Percentiles rank a stretch among this genome's conserved stretches.
These are phyloP conservation scores for Ziziphus jujuba DNA, from an alignment of 306 rosid species.

Conservation along the genomic window DNA sequence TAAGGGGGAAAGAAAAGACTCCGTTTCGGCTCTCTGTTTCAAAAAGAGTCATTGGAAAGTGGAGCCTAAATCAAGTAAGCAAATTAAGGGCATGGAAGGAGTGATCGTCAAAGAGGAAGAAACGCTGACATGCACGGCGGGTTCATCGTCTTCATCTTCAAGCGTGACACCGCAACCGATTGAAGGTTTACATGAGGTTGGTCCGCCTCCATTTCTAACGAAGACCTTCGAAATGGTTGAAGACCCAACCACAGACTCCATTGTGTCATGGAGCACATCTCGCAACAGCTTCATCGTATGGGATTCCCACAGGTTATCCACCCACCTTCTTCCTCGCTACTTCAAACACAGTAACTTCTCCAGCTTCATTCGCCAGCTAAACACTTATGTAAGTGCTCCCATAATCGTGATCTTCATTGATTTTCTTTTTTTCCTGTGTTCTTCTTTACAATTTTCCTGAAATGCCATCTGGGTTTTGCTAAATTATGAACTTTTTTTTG, in stretches of 20 bases:
- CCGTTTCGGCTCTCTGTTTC: not conserved
- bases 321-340: slow-evolving; percentile 76
- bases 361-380: slow-evolving; percentile 96
- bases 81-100: slow-evolving; percentile 41
- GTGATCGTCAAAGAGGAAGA: slow-evolving; percentile 56
- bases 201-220: slow-evolving; percentile 88
- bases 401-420: not conserved
- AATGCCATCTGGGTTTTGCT: not conserved
- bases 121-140: slow-evolving; percentile 24
- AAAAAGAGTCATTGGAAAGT: not conserved
- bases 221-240: slow-evolving; percentile 94
- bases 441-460: not conserved
- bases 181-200: slow-evolving; percentile 75
- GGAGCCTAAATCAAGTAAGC: not conserved
- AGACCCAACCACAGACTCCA: slow-evolving; percentile 76
- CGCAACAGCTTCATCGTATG: slow-evolving; percentile 95
- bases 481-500: not conserved
- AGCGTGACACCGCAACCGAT: slow-evolving; percentile 61
- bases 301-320: slow-evolving; percentile 73
- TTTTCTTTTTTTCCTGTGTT: not conserved
- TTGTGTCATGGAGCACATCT: slow-evolving; percentile 82
- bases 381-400: slow-evolving; percentile 71
- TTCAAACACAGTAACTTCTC: slow-evolving; percentile 92
- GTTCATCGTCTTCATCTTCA: slow-evolving; percentile 51
- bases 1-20: not conserved